These are phyloP conservation scores for Cryptococcus sp. DNA, from an alignment of 1,284 basidiomycete genomes.

Conservation along the genomic window DNA sequence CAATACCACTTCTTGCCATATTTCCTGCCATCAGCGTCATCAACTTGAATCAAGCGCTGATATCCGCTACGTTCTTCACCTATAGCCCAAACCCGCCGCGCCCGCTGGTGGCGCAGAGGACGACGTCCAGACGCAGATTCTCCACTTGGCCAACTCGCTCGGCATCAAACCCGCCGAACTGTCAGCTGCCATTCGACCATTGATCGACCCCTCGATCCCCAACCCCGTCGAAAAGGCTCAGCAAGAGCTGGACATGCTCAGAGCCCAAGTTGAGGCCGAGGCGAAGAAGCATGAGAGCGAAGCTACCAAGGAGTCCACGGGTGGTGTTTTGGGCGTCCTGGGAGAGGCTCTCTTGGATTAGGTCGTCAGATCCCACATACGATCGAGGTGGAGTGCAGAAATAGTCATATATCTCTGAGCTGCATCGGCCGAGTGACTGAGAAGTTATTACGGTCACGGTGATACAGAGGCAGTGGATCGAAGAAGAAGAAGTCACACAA, in stretches of 20 bases:
- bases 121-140: slow-evolving; percentile 49
- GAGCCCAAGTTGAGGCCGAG: slow-evolving; percentile 33
- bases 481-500: too few relatives aligned
- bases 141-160: slow-evolving; percentile 45
- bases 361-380: not conserved
- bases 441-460: too few relatives aligned
- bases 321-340: slow-evolving; percentile 42
- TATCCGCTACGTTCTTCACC: too few relatives aligned
- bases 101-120: slow-evolving; percentile 6
- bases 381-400: too few relatives aligned
- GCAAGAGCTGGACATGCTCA: slow-evolving; percentile 38
- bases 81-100: not conserved
- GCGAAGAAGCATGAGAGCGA: slow-evolving; percentile 13
- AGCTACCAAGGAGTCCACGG: slow-evolving; percentile 16
- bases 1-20: not conserved
- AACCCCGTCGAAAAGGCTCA: slow-evolving; percentile 42
- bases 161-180: slow-evolving; percentile 52
- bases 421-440: too few relatives aligned
- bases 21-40: too few relatives aligned
- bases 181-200: slow-evolving; percentile 47
- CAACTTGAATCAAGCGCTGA: too few relatives aligned
- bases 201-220: slow-evolving; percentile 51
- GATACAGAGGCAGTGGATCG: too few relatives aligned
- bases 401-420: too few relatives aligned
- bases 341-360: slow-evolving; percentile 52